Conservation (phyloP, 768 basidiomycete species). For the Podaxis carcinomalis region DNA sequence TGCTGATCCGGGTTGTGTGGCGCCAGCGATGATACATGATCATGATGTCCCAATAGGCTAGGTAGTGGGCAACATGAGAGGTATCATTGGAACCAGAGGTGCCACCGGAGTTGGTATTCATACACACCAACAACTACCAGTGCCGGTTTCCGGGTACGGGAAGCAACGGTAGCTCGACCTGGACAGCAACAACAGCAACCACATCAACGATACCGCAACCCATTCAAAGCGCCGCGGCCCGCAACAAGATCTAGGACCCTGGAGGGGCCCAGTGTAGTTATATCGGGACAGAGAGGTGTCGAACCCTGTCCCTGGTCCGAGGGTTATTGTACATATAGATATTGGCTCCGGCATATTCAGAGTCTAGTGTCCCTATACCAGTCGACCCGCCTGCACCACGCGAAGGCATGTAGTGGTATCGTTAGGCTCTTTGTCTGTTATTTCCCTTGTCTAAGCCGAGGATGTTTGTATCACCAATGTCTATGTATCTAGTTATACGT, state of each 20-base stretch:
- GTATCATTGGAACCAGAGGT: not conserved
- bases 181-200: not conserved
- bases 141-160: not conserved
- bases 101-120: not conserved
- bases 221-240: too few relatives aligned
- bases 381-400: conserved; percentile 2
- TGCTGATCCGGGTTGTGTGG: not conserved
- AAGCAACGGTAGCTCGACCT: not conserved
- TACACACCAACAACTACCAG: not conserved
- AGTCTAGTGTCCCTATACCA: conserved; percentile 21
- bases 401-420: not conserved
- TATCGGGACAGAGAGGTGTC: not conserved
- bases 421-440: not conserved
- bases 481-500: not conserved
- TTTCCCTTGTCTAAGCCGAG: not conserved
- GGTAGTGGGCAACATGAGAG: not conserved
- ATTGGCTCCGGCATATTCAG: conserved; percentile 29
- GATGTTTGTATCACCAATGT: not conserved
- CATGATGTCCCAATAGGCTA: not conserved
- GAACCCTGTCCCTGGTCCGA: conserved; percentile 2
- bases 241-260: not conserved
- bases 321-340: conserved; percentile 25
- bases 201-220: not conserved
- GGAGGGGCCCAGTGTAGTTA: not conserved
- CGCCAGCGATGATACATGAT: not conserved